Percentiles rank a stretch among this genome's conserved stretches.
These are phyloP conservation scores for Kodamaea fungicola DNA, from an alignment of 1,139 yeast species.

Conservation along the genomic window DNA sequence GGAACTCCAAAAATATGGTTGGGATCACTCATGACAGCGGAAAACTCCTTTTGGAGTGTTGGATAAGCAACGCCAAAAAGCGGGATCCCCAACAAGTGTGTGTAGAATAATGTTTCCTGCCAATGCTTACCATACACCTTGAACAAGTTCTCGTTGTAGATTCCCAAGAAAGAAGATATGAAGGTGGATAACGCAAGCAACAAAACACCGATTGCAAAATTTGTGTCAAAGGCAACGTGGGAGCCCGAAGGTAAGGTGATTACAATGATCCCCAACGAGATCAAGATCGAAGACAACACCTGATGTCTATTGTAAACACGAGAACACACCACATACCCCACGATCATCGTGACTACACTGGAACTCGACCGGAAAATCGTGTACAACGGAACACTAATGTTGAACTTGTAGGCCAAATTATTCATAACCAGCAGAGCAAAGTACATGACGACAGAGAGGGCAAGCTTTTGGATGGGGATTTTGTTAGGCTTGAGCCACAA, in stretches of 20 bases:
- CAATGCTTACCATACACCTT: constrained; percentile 54
- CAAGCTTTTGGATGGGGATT: constrained; percentile 50
- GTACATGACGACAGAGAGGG: constrained; percentile 47
- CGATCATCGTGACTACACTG: constrained; percentile 56
- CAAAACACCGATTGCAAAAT: constrained; percentile 39
- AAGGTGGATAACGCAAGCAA: constrained; percentile 46
- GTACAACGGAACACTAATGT: constrained; percentile 64
- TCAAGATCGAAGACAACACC: constrained; percentile 46
- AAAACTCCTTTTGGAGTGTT: constrained; percentile 14
- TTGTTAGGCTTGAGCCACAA: constrained; percentile 28
- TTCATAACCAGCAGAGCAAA: constrained; percentile 53
- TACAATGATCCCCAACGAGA: constrained; percentile 56
- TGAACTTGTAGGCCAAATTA: constrained; percentile 56
- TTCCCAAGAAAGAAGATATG: constrained; percentile 52
- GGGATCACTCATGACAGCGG: constrained; percentile 3
- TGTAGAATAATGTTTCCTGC: constrained; percentile 62
- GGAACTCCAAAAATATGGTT: constrained; percentile 8
- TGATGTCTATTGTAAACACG: constrained; percentile 47
- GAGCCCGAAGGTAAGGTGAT: constrained; percentile 35
- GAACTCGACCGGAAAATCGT: constrained; percentile 67
- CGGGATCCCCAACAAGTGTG: constrained; percentile 58
- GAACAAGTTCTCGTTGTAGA: constrained; percentile 52
- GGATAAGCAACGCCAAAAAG: constrained; percentile 40
- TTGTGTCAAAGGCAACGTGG: constrained; percentile 4
- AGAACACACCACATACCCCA: constrained; percentile 47